Conservation (phyloP, 2,329 filamentous ascomycete species). For the Venturia carpophila region DNA sequence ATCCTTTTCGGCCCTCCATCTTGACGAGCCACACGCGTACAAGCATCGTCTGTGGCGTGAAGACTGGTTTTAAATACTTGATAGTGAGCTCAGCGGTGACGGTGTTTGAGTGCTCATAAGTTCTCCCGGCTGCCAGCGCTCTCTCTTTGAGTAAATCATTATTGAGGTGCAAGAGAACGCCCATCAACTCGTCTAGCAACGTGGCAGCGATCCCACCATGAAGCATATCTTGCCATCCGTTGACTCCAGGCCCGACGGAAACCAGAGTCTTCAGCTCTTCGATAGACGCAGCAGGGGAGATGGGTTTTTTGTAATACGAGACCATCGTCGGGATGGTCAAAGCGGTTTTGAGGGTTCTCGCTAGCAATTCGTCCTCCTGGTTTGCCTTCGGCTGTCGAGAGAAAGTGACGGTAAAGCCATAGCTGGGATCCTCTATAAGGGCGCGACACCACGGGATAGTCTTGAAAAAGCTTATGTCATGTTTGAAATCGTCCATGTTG, state of each 20-base stretch:
- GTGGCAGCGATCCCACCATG: constrained; percentile 53
- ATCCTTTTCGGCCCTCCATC: constrained; percentile 9
- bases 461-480: constrained; percentile 22
- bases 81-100: constrained; percentile 14
- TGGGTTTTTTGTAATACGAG: constrained; percentile 22
- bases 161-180: constrained; percentile 28
- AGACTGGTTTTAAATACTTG: constrained; percentile 5
- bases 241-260: constrained; percentile 44
- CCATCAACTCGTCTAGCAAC: constrained; percentile 53
- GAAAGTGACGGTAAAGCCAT: constrained; percentile 33
- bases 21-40: constrained; percentile 5
- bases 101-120: neutral
- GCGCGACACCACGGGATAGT: constrained; percentile 44
- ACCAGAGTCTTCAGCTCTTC: constrained; percentile 27
- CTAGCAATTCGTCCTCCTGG: constrained; percentile 46
- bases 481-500: constrained; percentile 6
- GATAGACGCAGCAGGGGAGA: neutral
- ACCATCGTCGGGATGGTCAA: constrained; percentile 43
- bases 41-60: constrained; percentile 10
- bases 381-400: constrained; percentile 33
- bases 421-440: constrained; percentile 35
- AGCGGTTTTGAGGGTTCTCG: constrained; percentile 44
- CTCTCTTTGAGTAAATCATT: constrained; percentile 15
- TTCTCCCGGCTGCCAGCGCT: constrained; percentile 17
- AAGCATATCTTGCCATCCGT: constrained; percentile 45